A percentile compares a stretch with the other conserved stretches of the same genome.
These are phyloP conservation scores for Grosmannia serpens DNA, from an alignment of 2,329 filamentous ascomycete genomes.

Conservation along the genomic window DNA sequence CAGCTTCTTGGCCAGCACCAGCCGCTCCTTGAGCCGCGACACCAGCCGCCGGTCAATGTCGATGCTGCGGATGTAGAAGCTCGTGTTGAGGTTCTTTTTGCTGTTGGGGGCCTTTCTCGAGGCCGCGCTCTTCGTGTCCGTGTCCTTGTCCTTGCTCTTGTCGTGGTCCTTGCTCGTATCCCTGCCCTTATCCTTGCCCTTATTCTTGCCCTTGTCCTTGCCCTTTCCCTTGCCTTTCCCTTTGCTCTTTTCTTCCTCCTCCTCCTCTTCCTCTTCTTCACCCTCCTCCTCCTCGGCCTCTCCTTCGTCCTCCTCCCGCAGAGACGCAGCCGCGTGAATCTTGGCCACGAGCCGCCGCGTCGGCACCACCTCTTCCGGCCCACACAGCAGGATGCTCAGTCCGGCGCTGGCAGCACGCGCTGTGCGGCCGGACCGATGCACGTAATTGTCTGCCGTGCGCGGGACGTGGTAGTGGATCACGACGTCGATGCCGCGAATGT, in stretches of 20 bases:
- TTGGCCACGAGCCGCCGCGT: conserved; percentile 77
- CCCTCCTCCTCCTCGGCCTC: neutral
- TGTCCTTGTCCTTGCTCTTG: neutral
- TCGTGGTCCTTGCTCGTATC: conserved; percentile 22
- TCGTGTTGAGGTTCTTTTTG: neutral
- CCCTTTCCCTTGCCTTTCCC: conserved; percentile 20
- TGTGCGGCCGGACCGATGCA: conserved; percentile 89
- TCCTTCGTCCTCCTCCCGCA: neutral
- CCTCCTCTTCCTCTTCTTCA: neutral
- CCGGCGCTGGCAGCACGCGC: conserved; percentile 71
- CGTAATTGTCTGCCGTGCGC: conserved; percentile 81
- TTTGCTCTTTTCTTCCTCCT: neutral
- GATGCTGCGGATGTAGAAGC: conserved; percentile 63
- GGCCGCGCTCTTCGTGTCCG: neutral
- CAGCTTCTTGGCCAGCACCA: conserved; percentile 74
- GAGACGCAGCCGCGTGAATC: conserved; percentile 54
- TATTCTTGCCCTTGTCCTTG: conserved; percentile 22
- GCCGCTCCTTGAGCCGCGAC: conserved; percentile 61
- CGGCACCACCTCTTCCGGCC: conserved; percentile 79
- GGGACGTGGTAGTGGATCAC: conserved; percentile 95
- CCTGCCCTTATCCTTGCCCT: neutral
- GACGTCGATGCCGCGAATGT: conserved; percentile 81
- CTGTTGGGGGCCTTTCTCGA: neutral
- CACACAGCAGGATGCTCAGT: conserved; percentile 77
- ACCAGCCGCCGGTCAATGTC: conserved; percentile 76